Conservation (phyloP, 1,284 basidiomycete genomes). For the Naganishia liquefaciens region DNA sequence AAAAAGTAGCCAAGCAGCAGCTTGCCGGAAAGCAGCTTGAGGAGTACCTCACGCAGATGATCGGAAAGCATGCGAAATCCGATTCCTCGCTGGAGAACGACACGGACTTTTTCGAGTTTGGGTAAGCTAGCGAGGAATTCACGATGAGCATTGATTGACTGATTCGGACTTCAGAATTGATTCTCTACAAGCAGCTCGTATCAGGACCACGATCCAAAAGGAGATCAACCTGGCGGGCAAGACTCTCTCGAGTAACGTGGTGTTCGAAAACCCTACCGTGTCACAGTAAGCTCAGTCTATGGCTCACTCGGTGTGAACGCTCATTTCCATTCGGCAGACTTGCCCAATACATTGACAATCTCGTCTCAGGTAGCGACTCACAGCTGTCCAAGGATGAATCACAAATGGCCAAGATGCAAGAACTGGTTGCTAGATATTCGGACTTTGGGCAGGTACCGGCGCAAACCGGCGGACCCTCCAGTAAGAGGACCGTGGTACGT, state of each 20-base stretch:
- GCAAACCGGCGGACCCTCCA: not conserved
- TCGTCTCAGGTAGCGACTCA: constrained; percentile 22
- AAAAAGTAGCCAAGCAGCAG: constrained; percentile 27
- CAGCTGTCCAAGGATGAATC: constrained; percentile 23
- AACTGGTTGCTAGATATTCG: constrained; percentile 22
- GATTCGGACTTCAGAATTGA: constrained; percentile 58
- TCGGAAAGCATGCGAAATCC: constrained; percentile 11
- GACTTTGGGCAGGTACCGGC: constrained; percentile 18
- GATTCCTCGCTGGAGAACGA: constrained; percentile 4
- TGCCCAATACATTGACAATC: constrained; percentile 15
- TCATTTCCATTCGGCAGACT: not conserved
- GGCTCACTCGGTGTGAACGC: not conserved
- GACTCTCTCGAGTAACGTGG: constrained; percentile 55
- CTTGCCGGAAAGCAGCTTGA: constrained; percentile 15
- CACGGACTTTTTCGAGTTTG: constrained; percentile 30
- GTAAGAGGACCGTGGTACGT: constrained; percentile 24
- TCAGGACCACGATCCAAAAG: constrained; percentile 60
- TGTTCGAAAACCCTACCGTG: constrained; percentile 52
- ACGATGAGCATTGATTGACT: constrained; percentile 38
- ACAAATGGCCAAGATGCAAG: constrained; percentile 27
- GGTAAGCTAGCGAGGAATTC: constrained; percentile 1
- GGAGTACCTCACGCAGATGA: constrained; percentile 9
- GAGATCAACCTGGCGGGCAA: constrained; percentile 54
- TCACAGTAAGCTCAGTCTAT: constrained; percentile 41
- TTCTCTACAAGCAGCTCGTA: constrained; percentile 61